phyloP scores from a whole-genome alignment of 2,329 filamentous ascomycete species.

The Tolypocladium sp. region DNA sequence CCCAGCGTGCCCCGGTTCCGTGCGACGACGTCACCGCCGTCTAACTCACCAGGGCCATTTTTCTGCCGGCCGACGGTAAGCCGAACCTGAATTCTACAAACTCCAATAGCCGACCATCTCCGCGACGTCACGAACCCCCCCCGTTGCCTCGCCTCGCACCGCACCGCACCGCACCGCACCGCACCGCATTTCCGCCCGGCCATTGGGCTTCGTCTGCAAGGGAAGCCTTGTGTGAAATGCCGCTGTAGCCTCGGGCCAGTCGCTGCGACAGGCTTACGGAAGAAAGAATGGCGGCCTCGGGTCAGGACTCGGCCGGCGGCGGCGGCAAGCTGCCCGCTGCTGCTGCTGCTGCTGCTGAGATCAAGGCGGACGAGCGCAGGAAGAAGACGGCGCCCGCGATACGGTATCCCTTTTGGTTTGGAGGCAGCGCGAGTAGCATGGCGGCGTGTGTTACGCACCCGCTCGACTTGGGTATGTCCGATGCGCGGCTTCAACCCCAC shows the following conservation, averaged over 20 bases:
- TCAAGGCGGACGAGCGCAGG: slow-evolving; percentile 9
- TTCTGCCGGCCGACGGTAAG: background rate
- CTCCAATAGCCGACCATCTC: background rate
- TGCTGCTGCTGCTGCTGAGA: background rate
- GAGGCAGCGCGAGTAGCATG: slow-evolving; percentile 86
- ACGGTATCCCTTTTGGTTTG: slow-evolving; percentile 87
- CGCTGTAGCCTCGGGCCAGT: background rate
- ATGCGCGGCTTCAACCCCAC: background rate
- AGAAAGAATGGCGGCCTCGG: background rate
- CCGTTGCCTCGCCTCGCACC: background rate
- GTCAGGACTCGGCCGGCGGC: background rate
- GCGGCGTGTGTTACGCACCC: slow-evolving; percentile 90
- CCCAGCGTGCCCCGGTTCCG: background rate
- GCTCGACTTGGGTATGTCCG: slow-evolving; percentile 72
- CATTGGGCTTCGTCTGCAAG: background rate
- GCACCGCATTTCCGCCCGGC: background rate
- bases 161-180: background rate
- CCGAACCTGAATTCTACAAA: background rate
- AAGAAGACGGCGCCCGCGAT: slow-evolving; percentile 29
- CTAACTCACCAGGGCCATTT: background rate
- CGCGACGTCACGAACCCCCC: background rate
- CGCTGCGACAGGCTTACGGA: background rate
- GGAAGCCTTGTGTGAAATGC: background rate
- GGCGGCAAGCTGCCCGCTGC: background rate
- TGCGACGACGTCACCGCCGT: background rate